A percentile compares a stretch with the other conserved stretches of the same genome.
Evolutionary conservation across 345 rosid genomes (phyloP).

Genomic region (Syzygium jambos): DNA sequence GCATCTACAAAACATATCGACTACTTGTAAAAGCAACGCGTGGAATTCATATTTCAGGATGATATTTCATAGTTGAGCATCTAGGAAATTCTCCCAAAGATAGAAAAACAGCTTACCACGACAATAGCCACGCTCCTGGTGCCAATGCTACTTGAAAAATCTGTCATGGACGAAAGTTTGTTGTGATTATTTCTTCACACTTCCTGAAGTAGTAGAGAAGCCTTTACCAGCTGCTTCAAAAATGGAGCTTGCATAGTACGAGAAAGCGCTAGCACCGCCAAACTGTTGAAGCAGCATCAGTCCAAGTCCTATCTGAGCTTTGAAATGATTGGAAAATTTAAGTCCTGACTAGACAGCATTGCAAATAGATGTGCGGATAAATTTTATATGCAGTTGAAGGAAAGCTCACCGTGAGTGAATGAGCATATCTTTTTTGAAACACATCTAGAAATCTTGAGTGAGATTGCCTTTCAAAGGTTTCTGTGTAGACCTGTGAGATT

Average conservation of each 20-base stretch:
- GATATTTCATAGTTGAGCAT: background rate
- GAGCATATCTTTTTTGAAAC: constrained; percentile 44
- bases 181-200: background rate
- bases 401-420: constrained; percentile 36
- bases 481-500: constrained; percentile 25
- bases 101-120: constrained; percentile 9
- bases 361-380: background rate
- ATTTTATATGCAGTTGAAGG: background rate
- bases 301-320: constrained; percentile 46
- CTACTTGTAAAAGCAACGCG: background rate
- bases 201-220: background rate
- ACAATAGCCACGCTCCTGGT: constrained; percentile 25
- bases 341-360: background rate
- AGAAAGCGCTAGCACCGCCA: constrained; percentile 34
- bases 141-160: constrained; percentile 33
- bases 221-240: constrained; percentile 44
- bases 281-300: constrained; percentile 57
- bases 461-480: constrained; percentile 18
- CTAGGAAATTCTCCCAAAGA: background rate
- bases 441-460: constrained; percentile 26
- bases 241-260: constrained; percentile 33
- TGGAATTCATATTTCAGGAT: background rate
- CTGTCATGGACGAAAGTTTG: background rate
- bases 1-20: background rate
- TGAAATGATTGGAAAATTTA: background rate